Evolutionary conservation across 2,329 filamentous ascomycete species (phyloP).

Genomic region (Fusarium brachygibbosum): DNA sequence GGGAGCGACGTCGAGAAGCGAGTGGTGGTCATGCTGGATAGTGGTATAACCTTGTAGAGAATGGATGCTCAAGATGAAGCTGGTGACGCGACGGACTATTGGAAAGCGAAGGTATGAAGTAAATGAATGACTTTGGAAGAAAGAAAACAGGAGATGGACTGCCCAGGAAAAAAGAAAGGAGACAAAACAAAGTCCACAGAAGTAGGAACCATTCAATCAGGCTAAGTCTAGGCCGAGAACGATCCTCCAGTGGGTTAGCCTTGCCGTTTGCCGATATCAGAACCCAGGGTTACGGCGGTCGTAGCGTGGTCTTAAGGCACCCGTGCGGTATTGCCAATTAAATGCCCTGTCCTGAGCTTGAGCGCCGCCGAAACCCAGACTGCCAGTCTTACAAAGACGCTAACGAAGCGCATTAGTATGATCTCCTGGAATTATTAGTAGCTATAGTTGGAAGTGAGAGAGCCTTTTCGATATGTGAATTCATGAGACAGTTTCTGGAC

Average conservation of each 20-base stretch:
- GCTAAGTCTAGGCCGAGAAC: neutral
- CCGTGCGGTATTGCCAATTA: neutral
- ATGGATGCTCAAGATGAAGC: neutral
- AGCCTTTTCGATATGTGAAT: no score
- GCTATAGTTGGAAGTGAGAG: no score
- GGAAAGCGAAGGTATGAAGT: neutral
- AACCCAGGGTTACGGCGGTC: no score
- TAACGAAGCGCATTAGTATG: no score
- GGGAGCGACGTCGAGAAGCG: conserved; percentile 14
- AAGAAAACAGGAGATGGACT: neutral
- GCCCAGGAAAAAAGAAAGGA: conserved; percentile 22
- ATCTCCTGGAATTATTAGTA: no score
- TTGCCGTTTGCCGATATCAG: no score
- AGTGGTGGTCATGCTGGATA: conserved; percentile 12
- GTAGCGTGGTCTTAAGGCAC: neutral
- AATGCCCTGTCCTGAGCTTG: no score
- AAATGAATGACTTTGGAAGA: neutral
- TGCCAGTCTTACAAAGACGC: no score
- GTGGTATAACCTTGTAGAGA: neutral
- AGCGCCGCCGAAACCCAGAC: no score
- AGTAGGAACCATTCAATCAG: no score
- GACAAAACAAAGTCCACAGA: conserved; percentile 5
- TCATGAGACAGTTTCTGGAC: no score
- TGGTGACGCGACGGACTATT: neutral
- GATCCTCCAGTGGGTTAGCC: neutral